Percentiles rank a stretch among this genome's conserved stretches.
Conservation (phyloP, 75 land plant species). For the Cupressus sempervirens region DNA sequence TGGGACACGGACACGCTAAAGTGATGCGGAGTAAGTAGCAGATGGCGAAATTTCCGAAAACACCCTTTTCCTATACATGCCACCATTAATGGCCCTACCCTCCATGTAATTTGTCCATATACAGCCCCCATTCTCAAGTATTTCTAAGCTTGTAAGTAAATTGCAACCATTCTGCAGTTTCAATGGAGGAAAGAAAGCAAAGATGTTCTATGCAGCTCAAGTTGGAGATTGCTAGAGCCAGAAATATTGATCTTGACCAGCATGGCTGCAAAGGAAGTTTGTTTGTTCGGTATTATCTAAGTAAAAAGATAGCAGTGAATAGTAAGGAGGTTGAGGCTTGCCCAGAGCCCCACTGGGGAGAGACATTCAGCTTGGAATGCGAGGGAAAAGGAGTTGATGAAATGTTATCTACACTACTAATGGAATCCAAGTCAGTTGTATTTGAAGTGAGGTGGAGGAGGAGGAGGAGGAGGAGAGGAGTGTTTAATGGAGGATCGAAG, state of each 20-base stretch:
- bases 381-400: constrained; percentile 20
- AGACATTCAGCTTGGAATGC: constrained; percentile 25
- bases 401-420: not conserved
- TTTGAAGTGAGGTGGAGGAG: constrained; percentile 37
- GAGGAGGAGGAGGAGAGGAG: not conserved
- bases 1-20: no score
- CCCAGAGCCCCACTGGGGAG: not conserved
- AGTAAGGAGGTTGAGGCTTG: not conserved
- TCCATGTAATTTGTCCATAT: no score
- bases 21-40: no score
- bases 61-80: no score
- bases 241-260: not conserved
- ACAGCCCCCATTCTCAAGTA: not conserved
- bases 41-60: no score
- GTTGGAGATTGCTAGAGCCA: not conserved
- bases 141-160: not conserved
- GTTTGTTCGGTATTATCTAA: not conserved
- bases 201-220: not conserved
- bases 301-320: not conserved
- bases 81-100: no score
- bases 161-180: not conserved
- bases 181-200: not conserved
- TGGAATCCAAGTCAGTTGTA: constrained; percentile 10
- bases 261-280: not conserved
- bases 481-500: not conserved